Percentiles rank a stretch among this genome's conserved stretches.
Evolutionary conservation across 495 filamentous ascomycete species (phyloP).

Genomic region (Neurospora sp.): DNA sequence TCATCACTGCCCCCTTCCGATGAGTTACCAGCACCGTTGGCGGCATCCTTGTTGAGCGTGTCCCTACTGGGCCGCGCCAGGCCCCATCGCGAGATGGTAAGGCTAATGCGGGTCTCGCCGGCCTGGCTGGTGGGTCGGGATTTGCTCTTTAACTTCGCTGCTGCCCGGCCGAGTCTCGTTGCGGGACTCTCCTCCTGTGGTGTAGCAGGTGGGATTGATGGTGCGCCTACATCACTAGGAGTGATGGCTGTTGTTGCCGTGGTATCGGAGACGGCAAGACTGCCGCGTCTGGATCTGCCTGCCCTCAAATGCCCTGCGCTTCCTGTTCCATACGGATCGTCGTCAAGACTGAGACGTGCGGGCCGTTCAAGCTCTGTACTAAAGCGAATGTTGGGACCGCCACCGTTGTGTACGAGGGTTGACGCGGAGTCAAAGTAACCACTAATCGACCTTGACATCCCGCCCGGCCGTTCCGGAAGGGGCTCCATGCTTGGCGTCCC

Average conservation of each 20-base stretch:
- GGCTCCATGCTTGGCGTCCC: slow-evolving; percentile 11
- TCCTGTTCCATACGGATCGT: slow-evolving; percentile 24
- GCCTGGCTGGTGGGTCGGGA: slow-evolving; percentile 59
- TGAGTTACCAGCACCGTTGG: slow-evolving; percentile 11
- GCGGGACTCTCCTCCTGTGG: slow-evolving; percentile 42
- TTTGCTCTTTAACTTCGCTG: slow-evolving; percentile 47
- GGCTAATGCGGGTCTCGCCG: slow-evolving; percentile 56
- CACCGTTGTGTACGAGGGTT: slow-evolving; percentile 10
- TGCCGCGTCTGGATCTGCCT: slow-evolving; percentile 31
- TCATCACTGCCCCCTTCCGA: slow-evolving; percentile 22
- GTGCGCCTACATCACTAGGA: slow-evolving; percentile 16
- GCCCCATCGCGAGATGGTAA: slow-evolving; percentile 56
- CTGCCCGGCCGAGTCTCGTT: slow-evolving; percentile 46
- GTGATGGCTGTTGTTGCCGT: slow-evolving; percentile 27
- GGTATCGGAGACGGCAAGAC: slow-evolving; percentile 39
- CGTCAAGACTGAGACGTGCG: slow-evolving; percentile 24
- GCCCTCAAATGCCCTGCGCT: slow-evolving; percentile 4
- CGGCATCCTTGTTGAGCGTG: slow-evolving; percentile 20
- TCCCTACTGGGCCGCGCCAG: slow-evolving; percentile 43
- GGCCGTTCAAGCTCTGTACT: slow-evolving; percentile 29
- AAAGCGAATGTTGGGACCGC: slow-evolving; percentile 28
- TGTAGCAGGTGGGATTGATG: slow-evolving; percentile 26
- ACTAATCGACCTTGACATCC: slow-evolving; percentile 26
- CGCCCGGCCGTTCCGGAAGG: neutral
- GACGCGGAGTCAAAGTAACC: slow-evolving; percentile 35